Base-by-base conservation (phyloP, 1,284 basidiomycete species). In the Fomes fomentarius region DNA sequence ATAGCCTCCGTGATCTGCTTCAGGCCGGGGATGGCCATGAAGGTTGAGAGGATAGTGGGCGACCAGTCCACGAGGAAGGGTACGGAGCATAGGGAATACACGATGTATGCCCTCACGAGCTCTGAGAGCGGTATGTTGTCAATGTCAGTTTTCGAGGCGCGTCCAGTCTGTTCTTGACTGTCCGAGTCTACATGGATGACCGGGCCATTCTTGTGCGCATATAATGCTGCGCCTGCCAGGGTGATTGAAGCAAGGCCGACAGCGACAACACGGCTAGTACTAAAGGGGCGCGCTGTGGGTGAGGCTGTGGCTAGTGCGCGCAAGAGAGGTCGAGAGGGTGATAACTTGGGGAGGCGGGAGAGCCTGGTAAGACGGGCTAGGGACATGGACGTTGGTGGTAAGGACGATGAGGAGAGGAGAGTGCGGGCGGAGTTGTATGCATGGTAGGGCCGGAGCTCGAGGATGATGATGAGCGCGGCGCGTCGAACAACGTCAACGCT, bases 51-150 rank as follows among this genome's bases (percentile, higher is more conserved):
- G 22, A 96, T 74, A 25, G 73, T 69, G 0, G 94, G 93, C 0
- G 92, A 85, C 57, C 82, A 74, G 66, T 96, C 92, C 37, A 96
- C 89, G n/a, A 97, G 72, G 0, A 77, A 65, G 2, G 94, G 91
- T 28, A 91, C 75, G 6, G 90, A 91, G 68, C 89, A 92, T 66
- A 92, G 76, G 7, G 88, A 81, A 73, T 90, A 96, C 31, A 96
- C 93, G 45, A 88, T 67, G 65, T 94, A 96, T 3, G 91, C 75
- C 52, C 93, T 83, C 34, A 86, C 50, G 25, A 89, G 76, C 24
- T 74, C 67, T 4, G 71, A 82, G 51, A 70, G 78, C 1, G 75
- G 63, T 4, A 60, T 51, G 17, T 30, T 57, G 24, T 12, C 12
- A 15, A 24, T 17, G 19, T 28, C 2, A 15, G 28, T 22, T 17